Percentiles rank a stretch among this genome's conserved stretches.
Evolutionary conservation across 495 filamentous ascomycete genomes (phyloP).

Genomic region (Bombardia bombarda): DNA sequence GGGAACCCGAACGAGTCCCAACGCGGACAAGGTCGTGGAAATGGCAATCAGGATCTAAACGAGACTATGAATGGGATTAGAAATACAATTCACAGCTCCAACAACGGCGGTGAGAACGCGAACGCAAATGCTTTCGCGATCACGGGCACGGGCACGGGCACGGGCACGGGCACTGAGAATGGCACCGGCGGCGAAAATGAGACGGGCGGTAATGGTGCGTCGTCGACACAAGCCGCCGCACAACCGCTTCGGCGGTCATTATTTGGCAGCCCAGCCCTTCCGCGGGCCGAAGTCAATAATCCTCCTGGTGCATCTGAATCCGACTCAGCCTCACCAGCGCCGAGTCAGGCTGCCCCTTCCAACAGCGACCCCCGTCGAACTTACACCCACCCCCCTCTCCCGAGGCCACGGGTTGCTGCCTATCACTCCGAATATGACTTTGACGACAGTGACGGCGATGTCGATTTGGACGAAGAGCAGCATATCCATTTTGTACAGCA

Average conservation of each 20-base stretch:
- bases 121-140: too few relatives aligned
- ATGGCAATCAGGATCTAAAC: too few relatives aligned
- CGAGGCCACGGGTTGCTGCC: slow-evolving; percentile 1
- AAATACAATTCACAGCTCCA: too few relatives aligned
- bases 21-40: background rate
- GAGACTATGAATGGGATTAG: background rate
- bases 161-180: too few relatives aligned
- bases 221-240: background rate
- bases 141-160: too few relatives aligned
- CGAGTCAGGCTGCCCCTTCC: background rate
- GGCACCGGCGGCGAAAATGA: too few relatives aligned
- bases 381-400: too few relatives aligned
- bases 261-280: background rate
- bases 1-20: background rate
- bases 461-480: slow-evolving; percentile 16
- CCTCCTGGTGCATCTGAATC: slow-evolving; percentile 1
- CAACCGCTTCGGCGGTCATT: background rate
- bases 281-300: background rate
- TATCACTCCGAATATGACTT: slow-evolving; percentile 5
- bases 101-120: too few relatives aligned
- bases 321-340: background rate
- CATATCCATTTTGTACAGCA: slow-evolving; percentile 15
- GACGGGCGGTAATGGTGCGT: background rate
- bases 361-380: background rate
- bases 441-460: slow-evolving; percentile 22